These are phyloP conservation scores for Baorangia bicolor DNA, from an alignment of 768 basidiomycete species.

Conservation along the genomic window DNA sequence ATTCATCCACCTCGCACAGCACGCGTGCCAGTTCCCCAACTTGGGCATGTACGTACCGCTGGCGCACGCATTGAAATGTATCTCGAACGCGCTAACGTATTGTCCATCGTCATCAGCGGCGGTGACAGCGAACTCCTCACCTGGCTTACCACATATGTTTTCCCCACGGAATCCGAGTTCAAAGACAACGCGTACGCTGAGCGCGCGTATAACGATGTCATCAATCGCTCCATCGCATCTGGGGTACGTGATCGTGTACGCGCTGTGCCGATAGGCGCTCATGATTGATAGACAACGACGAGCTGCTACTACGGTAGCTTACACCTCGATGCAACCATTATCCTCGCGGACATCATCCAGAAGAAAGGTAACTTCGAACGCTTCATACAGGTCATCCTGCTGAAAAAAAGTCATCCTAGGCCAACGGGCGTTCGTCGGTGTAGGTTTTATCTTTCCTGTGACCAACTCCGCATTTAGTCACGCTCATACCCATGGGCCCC, in stretches of 20 bases:
- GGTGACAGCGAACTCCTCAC: conserved; percentile 81
- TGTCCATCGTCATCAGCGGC: conserved; percentile 45
- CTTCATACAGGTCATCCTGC: neutral
- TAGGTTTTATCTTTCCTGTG: conserved; percentile 38
- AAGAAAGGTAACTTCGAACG: conserved; percentile 41
- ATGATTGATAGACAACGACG: conserved; percentile 66
- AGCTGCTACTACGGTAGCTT: conserved; percentile 87
- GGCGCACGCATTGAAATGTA: neutral
- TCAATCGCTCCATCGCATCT: conserved; percentile 62
- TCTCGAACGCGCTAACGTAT: neutral
- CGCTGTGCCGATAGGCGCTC: neutral
- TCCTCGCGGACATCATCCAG: conserved; percentile 71
- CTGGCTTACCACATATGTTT: conserved; percentile 81
- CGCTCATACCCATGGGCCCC: conserved; percentile 9
- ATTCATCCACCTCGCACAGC: conserved; percentile 10
- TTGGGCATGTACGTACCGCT: conserved; percentile 28
- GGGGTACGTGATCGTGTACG: conserved; percentile 53
- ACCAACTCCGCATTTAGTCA: neutral
- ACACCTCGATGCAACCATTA: conserved; percentile 74
- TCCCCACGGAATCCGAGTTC: conserved; percentile 82
- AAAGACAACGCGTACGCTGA: conserved; percentile 62
- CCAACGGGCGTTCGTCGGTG: conserved; percentile 82
- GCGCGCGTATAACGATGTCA: conserved; percentile 62
- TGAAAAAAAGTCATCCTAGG: conserved; percentile 40
- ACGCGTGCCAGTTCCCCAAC: conserved; percentile 41